Conservation (phyloP, 345 rosid species). For the Eucalyptus curtisii region DNA sequence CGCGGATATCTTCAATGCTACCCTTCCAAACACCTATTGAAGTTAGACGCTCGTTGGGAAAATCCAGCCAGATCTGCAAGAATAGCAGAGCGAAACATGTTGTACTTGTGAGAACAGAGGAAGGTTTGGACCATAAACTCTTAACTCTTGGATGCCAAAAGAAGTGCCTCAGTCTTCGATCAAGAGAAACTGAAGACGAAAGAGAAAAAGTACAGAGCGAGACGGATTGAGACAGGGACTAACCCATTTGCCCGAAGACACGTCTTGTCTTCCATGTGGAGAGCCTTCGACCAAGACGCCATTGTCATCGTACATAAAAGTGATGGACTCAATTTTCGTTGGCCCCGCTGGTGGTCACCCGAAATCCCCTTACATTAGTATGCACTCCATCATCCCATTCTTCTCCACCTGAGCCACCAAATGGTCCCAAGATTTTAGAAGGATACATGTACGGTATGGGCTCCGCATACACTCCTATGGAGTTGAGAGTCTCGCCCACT, state of each 20-base stretch:
- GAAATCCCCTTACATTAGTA: neutral
- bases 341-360: fast-evolving
- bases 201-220: neutral
- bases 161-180: neutral
- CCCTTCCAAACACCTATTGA: fast-evolving
- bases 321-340: neutral
- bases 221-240: neutral
- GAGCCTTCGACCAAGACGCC: fast-evolving
- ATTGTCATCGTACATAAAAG: neutral
- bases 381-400: neutral
- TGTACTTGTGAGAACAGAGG: neutral
- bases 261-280: neutral
- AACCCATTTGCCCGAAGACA: neutral
- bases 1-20: fast-evolving
- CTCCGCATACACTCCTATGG: neutral
- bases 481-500: neutral
- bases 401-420: fast-evolving
- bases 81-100: neutral
- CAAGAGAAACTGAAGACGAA: neutral
- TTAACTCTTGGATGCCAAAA: neutral
- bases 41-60: neutral
- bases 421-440: fast-evolving
- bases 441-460: neutral
- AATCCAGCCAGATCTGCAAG: neutral
- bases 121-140: neutral